A percentile compares a stretch with the other conserved stretches of the same genome.
Conservation (phyloP, 1,284 basidiomycete species). For the Ustilago bromivora region DNA sequence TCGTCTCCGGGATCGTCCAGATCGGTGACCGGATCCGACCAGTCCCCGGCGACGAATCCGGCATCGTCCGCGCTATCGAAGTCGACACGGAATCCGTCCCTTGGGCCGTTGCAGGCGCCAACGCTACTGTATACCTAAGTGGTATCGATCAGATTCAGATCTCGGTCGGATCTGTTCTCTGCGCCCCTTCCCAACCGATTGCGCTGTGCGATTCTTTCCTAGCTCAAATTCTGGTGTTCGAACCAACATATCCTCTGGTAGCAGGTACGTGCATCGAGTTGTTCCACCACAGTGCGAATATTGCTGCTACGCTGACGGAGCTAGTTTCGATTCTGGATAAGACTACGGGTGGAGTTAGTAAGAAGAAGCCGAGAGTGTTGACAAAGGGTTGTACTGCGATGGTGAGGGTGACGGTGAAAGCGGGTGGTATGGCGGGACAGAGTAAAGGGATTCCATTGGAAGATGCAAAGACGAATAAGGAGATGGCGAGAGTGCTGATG, state of each 20-base stretch:
- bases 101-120: conserved; percentile 92
- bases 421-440: conserved; percentile 49
- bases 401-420: conserved; percentile 76
- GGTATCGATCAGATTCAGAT: conserved; percentile 88
- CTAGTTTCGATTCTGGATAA: conserved; percentile 83
- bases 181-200: conserved; percentile 76
- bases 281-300: conserved; percentile 92
- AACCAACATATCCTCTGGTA: conserved; percentile 88
- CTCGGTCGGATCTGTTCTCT: conserved; percentile 86
- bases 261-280: conserved; percentile 84
- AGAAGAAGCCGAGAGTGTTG: conserved; percentile 82
- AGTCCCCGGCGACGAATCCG: conserved; percentile 91
- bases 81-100: conserved; percentile 81
- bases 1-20: conserved; percentile 89
- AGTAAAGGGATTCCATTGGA: conserved; percentile 72
- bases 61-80: conserved; percentile 83
- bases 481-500: conserved; percentile 92
- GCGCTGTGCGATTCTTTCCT: conserved; percentile 82
- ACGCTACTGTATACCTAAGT: conserved; percentile 85
- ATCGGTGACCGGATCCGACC: conserved; percentile 88
- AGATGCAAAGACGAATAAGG: conserved; percentile 88
- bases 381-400: conserved; percentile 85
- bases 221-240: conserved; percentile 92
- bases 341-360: conserved; percentile 79
- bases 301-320: conserved; percentile 86